Percentiles rank a stretch among this genome's conserved stretches.
Conservation (phyloP, 108 stramenopile species). For the Nitzschia sp. region DNA sequence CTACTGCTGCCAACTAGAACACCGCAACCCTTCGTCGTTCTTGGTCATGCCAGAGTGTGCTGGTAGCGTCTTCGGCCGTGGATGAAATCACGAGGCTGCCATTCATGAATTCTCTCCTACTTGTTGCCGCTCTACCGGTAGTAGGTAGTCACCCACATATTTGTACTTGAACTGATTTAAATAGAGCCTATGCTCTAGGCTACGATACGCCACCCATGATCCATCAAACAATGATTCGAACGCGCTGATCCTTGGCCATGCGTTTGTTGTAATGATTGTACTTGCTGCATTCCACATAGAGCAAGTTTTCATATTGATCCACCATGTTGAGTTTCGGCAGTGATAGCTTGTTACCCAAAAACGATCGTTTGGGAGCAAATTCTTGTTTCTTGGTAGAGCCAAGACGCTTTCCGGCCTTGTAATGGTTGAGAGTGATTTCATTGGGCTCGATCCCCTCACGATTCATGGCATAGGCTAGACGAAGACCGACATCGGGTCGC, state of each 20-base stretch:
- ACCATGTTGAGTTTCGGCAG: constrained; percentile 35
- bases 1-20: no score
- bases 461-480: constrained; percentile 75
- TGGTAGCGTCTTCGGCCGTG: no score
- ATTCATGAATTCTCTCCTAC: no score
- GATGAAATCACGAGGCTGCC: no score
- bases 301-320: constrained; percentile 63
- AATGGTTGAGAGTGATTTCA: constrained; percentile 62
- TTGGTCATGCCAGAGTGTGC: no score
- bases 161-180: no score
- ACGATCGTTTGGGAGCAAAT: neutral
- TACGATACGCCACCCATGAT: no score
- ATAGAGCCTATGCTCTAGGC: no score
- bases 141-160: no score
- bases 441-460: constrained; percentile 69
- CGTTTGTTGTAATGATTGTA: constrained; percentile 66
- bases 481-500: constrained; percentile 72
- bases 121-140: no score
- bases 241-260: constrained; percentile 56
- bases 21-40: no score
- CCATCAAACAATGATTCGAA: constrained; percentile 73
- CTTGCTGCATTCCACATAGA: constrained; percentile 77
- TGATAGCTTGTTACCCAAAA: constrained; percentile 8
- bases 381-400: neutral
- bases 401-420: constrained; percentile 61